A percentile compares a stretch with the other conserved stretches of the same genome.
phyloP scores from a whole-genome alignment of 768 basidiomycete genomes.

The Phlebiopsis gigantea region DNA sequence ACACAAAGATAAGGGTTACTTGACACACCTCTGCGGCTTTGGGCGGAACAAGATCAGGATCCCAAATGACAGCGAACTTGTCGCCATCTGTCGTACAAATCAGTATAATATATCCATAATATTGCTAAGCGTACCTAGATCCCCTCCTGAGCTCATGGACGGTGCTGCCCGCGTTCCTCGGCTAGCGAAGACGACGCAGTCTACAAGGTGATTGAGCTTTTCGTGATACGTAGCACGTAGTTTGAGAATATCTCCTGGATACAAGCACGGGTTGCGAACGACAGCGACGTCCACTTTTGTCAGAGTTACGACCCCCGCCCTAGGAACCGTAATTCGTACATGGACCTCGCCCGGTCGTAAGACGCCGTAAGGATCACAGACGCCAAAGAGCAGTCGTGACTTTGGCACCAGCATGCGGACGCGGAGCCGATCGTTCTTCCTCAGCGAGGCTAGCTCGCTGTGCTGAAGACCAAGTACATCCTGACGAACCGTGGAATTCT shows the following conservation, averaged over 20 bases:
- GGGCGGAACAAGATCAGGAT: slow-evolving; percentile 53
- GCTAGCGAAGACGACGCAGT: slow-evolving; percentile 64
- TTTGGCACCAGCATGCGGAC: slow-evolving; percentile 58
- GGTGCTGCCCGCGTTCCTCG: slow-evolving; percentile 59
- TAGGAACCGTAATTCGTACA: slow-evolving; percentile 47
- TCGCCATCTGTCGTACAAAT: slow-evolving; percentile 38
- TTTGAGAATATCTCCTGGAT: slow-evolving; percentile 66
- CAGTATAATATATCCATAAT: neutral
- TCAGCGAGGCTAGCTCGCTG: slow-evolving; percentile 44
- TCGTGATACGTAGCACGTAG: slow-evolving; percentile 51
- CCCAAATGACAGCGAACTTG: slow-evolving; percentile 68
- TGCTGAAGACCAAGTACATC: slow-evolving; percentile 41
- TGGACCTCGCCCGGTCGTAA: slow-evolving; percentile 61
- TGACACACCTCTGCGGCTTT: slow-evolving; percentile 45
- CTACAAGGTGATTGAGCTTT: slow-evolving; percentile 49
- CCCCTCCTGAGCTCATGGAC: slow-evolving; percentile 67
- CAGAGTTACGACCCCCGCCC: slow-evolving; percentile 48
- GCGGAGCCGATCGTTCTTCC: slow-evolving; percentile 47
- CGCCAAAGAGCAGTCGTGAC: slow-evolving; percentile 58
- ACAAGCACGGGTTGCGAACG: slow-evolving; percentile 64
- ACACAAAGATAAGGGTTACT: neutral
- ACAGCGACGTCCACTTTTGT: slow-evolving; percentile 60
- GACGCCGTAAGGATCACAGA: slow-evolving; percentile 62
- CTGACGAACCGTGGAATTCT: slow-evolving; percentile 34
- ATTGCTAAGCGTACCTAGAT: slow-evolving; percentile 41